Evolutionary conservation across 495 filamentous ascomycete genomes (phyloP).

Genomic region (Amorphotheca resinae): DNA sequence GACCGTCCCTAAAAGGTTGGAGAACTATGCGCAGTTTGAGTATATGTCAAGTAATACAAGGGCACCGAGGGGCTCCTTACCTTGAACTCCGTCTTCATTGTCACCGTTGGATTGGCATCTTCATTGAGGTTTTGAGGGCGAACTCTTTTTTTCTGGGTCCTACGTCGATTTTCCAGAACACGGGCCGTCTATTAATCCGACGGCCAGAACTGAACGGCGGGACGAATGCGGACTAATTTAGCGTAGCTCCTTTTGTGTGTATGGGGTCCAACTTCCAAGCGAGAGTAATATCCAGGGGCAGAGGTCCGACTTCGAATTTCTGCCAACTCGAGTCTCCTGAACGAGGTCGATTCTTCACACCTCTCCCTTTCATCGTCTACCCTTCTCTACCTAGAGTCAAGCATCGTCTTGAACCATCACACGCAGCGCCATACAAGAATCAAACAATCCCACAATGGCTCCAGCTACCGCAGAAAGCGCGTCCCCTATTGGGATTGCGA

Average conservation of each 20-base stretch:
- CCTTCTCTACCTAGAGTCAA: too few species aligned
- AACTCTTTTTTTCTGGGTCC: constrained; percentile 8
- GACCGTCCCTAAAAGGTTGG: constrained; percentile 90
- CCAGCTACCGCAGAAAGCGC: constrained; percentile 68
- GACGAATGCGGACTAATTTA: background rate
- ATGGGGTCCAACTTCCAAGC: background rate
- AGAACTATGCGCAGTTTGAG: constrained; percentile 48
- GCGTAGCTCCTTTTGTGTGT: background rate
- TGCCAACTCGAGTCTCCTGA: background rate
- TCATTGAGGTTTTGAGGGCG: background rate
- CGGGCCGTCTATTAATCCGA: background rate
- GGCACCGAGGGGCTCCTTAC: constrained; percentile 26
- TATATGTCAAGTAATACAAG: background rate
- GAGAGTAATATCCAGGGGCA: background rate
- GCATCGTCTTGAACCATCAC: too few species aligned
- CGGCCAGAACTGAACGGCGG: too few species aligned
- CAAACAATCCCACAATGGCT: constrained; percentile 58
- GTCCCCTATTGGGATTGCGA: constrained; percentile 98
- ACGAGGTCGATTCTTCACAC: too few species aligned
- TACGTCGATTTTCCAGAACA: background rate
- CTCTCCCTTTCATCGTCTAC: too few species aligned
- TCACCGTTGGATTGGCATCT: constrained; percentile 24
- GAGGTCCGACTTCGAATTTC: background rate
- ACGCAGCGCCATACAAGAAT: too few species aligned
- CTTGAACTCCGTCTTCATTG: constrained; percentile 95